Evolutionary conservation across 371 early-diverging fungal genomes (phyloP), one percentile per base, ranked within the genome.

Genomic region (Zancudomyces culisetae): DNA sequence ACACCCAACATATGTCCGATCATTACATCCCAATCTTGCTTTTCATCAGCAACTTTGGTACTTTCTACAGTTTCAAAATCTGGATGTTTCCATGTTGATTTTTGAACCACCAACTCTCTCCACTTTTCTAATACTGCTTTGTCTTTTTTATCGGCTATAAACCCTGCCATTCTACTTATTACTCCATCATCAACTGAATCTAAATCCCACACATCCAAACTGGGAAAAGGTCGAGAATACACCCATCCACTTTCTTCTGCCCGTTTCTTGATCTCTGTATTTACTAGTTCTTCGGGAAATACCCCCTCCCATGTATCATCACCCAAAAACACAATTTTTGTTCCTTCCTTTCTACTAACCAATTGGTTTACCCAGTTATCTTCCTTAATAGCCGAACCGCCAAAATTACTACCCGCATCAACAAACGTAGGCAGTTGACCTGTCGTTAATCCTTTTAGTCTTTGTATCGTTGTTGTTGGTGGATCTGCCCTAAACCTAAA

Each of bases 381-480:
- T 10, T 21, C 6, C 10, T 43, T 8, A 10, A 10, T n/a, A 43
- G 24, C 4, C 19, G 77, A 74, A 2, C 85, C 82, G 0, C 81
- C 89, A 76, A 97, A 97, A 62, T 93, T 97, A 49, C 76, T 71
- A 26, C 91, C 90, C 0, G 87, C 88, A 56, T 97, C 96, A 42
- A 95, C 85, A 54, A 76, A 77, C 18, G 75, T 73, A 3, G 79
- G 79, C 45, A 80, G 64, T 1, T 72, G 72, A 45, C 92, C 93
- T 8, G 97, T 92, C n/a, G 83, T 87, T 39, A 96, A 57, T 3
- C 90, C 94, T 62, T 91, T 93, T 52, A 96, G 75, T 20, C 97
- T 76, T 54, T 93, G 95, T 63, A 92, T 72, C 12, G 95, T 94
- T 1, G 92, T 93, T 0, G 97, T 96, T 1, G 97, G 95, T 18